A percentile compares a stretch with the other conserved stretches of the same genome.
These are phyloP conservation scores for Pichia sp. DNA, from an alignment of 1,139 yeast species.

Conservation along the genomic window DNA sequence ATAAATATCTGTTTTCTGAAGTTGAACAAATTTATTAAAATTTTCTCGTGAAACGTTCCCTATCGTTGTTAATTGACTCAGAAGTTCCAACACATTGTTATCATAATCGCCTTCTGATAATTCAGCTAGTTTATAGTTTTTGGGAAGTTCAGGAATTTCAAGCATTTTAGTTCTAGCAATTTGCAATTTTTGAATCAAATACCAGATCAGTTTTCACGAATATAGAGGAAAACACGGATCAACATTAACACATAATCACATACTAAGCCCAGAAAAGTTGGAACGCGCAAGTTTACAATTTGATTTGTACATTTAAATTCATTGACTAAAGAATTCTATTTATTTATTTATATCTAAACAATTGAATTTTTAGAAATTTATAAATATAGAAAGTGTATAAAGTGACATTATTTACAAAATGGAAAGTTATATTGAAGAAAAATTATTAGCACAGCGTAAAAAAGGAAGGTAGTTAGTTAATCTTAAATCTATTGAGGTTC, in stretches of 20 bases:
- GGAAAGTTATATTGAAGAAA: neutral
- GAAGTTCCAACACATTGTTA: slow-evolving; percentile 42
- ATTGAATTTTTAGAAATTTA: too few relatives aligned
- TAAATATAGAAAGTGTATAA: too few relatives aligned
- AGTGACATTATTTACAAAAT: neutral
- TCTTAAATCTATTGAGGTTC: slow-evolving; percentile 39
- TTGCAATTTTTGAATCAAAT: neutral
- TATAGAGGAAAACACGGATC: too few relatives aligned
- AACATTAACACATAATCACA: too few relatives aligned
- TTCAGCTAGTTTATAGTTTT: slow-evolving; percentile 35
- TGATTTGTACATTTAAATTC: too few relatives aligned
- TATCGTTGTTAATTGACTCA: slow-evolving; percentile 55
- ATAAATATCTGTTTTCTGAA: slow-evolving; percentile 36
- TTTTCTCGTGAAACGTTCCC: slow-evolving; percentile 39
- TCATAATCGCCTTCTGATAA: slow-evolving; percentile 18
- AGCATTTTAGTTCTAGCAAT: neutral
- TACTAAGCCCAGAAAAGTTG: too few relatives aligned
- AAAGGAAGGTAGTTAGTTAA: neutral
- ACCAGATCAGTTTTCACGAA: neutral
- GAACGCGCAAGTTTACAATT: too few relatives aligned
- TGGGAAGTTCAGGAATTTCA: slow-evolving; percentile 34
- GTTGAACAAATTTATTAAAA: slow-evolving; percentile 29
- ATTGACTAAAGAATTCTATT: too few relatives aligned
- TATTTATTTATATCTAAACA: too few relatives aligned
- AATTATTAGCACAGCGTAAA: neutral